A percentile compares a stretch with the other conserved stretches of the same genome.
phyloP scores from a whole-genome alignment of 2,329 filamentous ascomycete species.

The Calonectria leucothoes region DNA sequence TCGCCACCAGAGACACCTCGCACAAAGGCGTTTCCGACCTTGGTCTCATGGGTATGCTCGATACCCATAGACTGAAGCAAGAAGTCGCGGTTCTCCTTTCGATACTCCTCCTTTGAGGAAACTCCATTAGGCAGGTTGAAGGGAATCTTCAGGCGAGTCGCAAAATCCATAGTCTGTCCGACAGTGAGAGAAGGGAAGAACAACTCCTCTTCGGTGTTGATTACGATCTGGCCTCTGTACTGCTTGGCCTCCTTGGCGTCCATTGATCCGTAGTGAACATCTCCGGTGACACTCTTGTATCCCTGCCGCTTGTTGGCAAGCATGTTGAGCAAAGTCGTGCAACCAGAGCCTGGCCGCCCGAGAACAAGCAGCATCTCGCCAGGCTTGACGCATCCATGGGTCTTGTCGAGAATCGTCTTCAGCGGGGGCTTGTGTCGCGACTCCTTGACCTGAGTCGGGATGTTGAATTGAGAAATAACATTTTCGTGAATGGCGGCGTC shows the following conservation, averaged over 20 bases:
- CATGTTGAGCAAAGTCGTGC: constrained; percentile 77
- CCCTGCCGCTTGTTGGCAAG: constrained; percentile 73
- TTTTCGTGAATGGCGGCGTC: constrained; percentile 75
- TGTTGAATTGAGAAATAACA: constrained; percentile 68
- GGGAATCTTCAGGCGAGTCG: constrained; percentile 69
- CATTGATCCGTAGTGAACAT: constrained; percentile 67
- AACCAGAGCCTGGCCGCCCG: constrained; percentile 76
- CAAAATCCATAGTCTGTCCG: constrained; percentile 77
- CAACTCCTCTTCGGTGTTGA: constrained; percentile 77
- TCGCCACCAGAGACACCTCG: constrained; percentile 77
- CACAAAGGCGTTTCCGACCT: constrained; percentile 74
- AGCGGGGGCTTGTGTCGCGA: constrained; percentile 66
- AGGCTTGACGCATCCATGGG: constrained; percentile 76
- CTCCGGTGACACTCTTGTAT: constrained; percentile 67
- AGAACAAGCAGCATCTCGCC: constrained; percentile 80
- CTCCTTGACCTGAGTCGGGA: constrained; percentile 65
- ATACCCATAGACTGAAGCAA: constrained; percentile 69
- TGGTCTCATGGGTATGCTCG: constrained; percentile 70
- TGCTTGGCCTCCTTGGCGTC: constrained; percentile 59
- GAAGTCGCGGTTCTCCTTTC: constrained; percentile 62
- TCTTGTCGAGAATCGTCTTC: constrained; percentile 73
- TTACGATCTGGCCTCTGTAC: constrained; percentile 69
- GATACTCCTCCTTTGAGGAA: constrained; percentile 56
- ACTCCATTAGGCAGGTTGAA: constrained; percentile 58
- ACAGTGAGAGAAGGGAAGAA: constrained; percentile 78